Base-by-base conservation (phyloP, 2,329 filamentous ascomycete genomes). In the Hymenoscyphus scutula region DNA sequence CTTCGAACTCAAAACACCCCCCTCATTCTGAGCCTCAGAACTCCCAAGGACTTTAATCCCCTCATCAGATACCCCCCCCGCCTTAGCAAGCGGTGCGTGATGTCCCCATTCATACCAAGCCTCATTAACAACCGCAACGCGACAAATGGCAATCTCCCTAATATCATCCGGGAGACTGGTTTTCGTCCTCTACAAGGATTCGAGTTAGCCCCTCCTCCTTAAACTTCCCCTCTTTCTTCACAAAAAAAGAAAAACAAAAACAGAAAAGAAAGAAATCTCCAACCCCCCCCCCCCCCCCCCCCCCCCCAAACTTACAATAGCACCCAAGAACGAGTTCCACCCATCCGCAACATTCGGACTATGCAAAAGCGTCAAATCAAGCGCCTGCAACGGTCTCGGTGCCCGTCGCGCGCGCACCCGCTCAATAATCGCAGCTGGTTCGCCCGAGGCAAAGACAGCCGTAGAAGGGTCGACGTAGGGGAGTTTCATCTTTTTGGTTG, bases 31-130 rank as follows among this genome's bases (percentile, higher is more conserved):
- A 66, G 76, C 37, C 60, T 71, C 57, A 72, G 76, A 61, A 19
- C 62, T 60, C 27, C 59, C 68, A 15, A 73, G 57, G 1, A 65
- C 34, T 66, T 70, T 67, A 66, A 73, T 63, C 2, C 66, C 70
- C 61, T 70, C 69, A 17, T 72, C 70, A 55, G 63, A 68, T 10
- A 73, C 70, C 7, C 71, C 71, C 10, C 64, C 69, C n/a, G 63
- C 65, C 62, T 73, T 17, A 8, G 68, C 77, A 3, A 82, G 82
- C 13, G 91, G 91, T 19, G 86, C 87, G 73, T 96, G 92, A 60
- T 91, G 85, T 38, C 79, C 83, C 91, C 90, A 96, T 75, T 96
- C 92, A 76, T 92, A 96, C 86, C 89, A 91, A 1, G 92, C 92
- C 19, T 82, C 76, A 76, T 96, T 96, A 70, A 91, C 83, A 17